Evolutionary conservation across 179 eudicot species (phyloP).

Genomic region (Actinidia chinensis): DNA sequence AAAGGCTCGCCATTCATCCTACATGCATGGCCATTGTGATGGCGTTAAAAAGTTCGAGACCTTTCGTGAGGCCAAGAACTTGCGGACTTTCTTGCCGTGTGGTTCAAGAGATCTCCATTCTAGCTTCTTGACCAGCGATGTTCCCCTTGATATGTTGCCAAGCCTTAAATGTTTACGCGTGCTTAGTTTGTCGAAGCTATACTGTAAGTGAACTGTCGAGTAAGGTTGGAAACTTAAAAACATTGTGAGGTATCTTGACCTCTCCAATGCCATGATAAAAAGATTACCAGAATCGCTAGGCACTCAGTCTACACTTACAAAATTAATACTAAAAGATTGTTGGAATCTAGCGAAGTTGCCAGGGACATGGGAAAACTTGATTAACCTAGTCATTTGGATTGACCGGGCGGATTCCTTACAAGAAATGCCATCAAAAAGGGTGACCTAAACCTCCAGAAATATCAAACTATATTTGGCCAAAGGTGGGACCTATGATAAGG

Average conservation of each 20-base stretch:
- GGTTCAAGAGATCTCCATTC: too few species aligned
- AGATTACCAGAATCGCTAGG: background rate
- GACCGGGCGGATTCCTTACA: background rate
- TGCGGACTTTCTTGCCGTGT: slow-evolving; percentile 10
- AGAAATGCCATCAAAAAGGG: background rate
- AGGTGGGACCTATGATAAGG: background rate
- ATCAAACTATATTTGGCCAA: background rate
- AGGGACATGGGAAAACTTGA: background rate
- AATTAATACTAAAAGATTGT: background rate
- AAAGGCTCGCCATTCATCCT: slow-evolving; percentile 13
- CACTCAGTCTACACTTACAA: background rate
- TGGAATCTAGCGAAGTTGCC: background rate
- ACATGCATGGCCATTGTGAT: background rate
- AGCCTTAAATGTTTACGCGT: background rate
- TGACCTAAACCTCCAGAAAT: background rate
- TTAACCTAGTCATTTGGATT: background rate
- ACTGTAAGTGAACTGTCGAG: background rate
- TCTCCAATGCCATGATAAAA: background rate
- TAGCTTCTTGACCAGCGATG: background rate
- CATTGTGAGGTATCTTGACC: background rate
- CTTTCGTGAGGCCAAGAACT: background rate
- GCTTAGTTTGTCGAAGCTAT: background rate
- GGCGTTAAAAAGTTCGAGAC: background rate
- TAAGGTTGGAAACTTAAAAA: background rate
- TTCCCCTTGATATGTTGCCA: background rate